Base-by-base conservation (phyloP, 176 grass and related monocot genomes). In the Ananas comosus region DNA sequence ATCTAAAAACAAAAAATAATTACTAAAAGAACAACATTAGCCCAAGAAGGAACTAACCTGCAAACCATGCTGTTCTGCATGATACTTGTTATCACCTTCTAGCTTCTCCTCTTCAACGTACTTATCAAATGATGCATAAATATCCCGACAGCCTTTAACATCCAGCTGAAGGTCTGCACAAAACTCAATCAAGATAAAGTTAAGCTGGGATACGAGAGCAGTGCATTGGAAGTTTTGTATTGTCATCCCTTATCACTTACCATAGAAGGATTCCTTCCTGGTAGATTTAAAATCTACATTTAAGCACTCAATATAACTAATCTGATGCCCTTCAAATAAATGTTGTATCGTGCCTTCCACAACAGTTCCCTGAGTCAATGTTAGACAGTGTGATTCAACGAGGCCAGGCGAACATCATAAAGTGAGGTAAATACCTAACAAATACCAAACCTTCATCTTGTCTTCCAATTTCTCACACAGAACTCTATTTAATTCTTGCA, bases 371-470 rank as follows among this genome's bases (percentile, higher is more conserved):
- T 97, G 78, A 73, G 82, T 80, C 78, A 82, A 72, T 19, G 85
- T 77, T 83, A 58, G 63, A 80, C 51, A 88, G 50, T 56, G 77
- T 76, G 89, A 80, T 82, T 88, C 74, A 88, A 71, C 52, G 12
- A 18, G 22, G 70, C 48, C 22, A 78, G 73, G 72, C 51, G 76
- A 80, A 83, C 82, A 50, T 42, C 33, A 42, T 42, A 0, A 42
- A 42, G 33, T 42, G 33, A 42, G 33, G 33, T 48, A 81, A 91
- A 83, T 65, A 71, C 81, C 85, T 91, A 88, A 86, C 78, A 91
- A 87, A 82, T 70, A 73, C 64, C 88, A 85, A 91, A 97, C 93
- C 93, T 99, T 99, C 94, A 99, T 93, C 85, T 99, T 99, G 83
- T 99, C 94, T 90, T 93, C 94, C 80, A 99, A 83, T 83, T 99